Evolutionary conservation across 2,329 filamentous ascomycete genomes (phyloP), one percentile per base, ranked within the genome.

Genomic region (Allantophomopsis cytisporea): DNA sequence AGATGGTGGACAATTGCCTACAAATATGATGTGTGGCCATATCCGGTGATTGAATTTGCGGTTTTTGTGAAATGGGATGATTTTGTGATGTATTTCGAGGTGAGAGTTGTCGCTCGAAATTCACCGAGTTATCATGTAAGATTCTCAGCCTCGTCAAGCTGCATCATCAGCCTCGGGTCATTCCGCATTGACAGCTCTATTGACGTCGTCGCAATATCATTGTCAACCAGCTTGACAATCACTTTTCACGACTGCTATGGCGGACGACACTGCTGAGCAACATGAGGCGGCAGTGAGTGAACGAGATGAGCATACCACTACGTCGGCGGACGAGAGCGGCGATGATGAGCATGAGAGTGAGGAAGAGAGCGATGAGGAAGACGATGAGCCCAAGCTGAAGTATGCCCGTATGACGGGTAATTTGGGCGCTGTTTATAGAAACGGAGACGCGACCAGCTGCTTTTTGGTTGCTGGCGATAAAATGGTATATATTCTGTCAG

Each of bases 391-490:
- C 20, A 82, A 80, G 54, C 73, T 98, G 51, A 98, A 98, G 61
- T 95, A 95, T 58, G 82, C 81, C 38, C 81, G 86, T 37, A 63
- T 96, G 49, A 96, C 91, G 7, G 80, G 79, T 44, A 80, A 81
- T 52, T 64, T 98, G 44, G 76, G 73, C 18, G 67, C 81, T 34
- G 74, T 95, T 28, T 98, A 98, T 63, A 80, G 87, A 42, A 94
- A 94, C 63, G 88, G 86, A 50, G 91, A 98, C 70, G 85, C 87
- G 50, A 95, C 89, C 18, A 95, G 88, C 60, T 69, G 84, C 7
- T 94, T 94, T 57, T 64, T 93, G 37, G 85, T 94, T 37, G 83
- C 83, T 32, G 89, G 89, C 39, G 89, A 98, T 66, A 96, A 96
- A 66, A 94, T 96, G 89, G 85, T 89, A 69, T 52, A 41, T 44